Conservation (phyloP, 192 early-diverging fungal genomes). For the Coemansia sp. region DNA sequence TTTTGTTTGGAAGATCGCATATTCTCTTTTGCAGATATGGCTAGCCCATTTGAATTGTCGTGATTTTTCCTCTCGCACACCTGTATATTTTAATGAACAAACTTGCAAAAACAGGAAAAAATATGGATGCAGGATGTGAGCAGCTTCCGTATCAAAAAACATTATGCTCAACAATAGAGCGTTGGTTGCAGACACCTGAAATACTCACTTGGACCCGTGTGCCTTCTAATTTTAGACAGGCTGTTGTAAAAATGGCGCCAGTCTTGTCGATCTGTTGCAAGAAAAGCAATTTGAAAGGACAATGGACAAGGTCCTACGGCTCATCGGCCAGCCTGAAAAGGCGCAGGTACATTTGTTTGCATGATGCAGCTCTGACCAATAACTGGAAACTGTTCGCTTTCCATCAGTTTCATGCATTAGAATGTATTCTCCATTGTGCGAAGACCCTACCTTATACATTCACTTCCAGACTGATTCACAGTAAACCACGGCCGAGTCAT, state of each 20-base stretch:
- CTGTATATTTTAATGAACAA: not conserved
- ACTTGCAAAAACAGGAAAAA: not conserved
- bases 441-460: not conserved
- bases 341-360: not conserved
- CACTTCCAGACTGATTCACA: not conserved
- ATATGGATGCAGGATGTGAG: not conserved
- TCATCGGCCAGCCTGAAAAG: not conserved
- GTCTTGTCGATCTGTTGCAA: not conserved
- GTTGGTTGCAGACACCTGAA: not conserved
- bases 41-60: not conserved
- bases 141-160: not conserved
- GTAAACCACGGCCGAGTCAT: not conserved
- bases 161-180: not conserved
- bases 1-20: not conserved
- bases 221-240: not conserved
- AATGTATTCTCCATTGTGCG: not conserved
- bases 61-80: slow-evolving; percentile 1
- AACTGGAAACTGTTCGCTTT: not conserved
- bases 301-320: no score
- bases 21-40: not conserved
- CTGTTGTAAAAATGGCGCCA: not conserved
- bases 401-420: not conserved
- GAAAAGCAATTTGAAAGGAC: not conserved
- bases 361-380: not conserved
- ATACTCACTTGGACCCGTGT: slow-evolving; percentile 1